phyloP scores from a whole-genome alignment of 202 grass and related monocot species.

The Carex arenaria region DNA sequence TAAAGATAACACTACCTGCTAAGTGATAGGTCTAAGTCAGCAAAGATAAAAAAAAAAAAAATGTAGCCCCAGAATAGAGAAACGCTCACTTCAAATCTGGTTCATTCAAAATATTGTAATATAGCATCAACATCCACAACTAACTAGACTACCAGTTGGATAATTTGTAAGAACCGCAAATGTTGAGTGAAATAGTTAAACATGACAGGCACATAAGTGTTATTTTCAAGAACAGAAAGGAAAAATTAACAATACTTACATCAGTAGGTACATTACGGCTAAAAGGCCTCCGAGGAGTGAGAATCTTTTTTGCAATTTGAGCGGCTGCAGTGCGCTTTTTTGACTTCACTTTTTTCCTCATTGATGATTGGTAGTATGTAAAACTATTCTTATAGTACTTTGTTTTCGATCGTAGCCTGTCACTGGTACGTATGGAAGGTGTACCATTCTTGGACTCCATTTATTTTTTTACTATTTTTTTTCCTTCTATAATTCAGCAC shows the following conservation, averaged over 20 bases:
- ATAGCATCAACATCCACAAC: background rate
- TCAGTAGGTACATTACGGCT: conserved; percentile 43
- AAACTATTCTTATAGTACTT: conserved; percentile 52
- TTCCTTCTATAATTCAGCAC: conserved; percentile 11
- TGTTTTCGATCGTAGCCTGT: conserved; percentile 58
- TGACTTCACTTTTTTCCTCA: conserved; percentile 87
- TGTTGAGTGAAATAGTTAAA: background rate
- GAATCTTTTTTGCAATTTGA: conserved; percentile 93
- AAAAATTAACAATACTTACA: conserved; percentile 46
- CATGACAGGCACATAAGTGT: background rate
- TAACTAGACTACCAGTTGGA: background rate
- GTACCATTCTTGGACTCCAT: conserved; percentile 72
- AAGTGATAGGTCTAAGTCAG: background rate
- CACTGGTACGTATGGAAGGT: conserved; percentile 60
- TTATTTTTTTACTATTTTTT: conserved; percentile 15
- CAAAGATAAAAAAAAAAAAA: background rate
- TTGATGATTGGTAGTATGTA: conserved; percentile 60
- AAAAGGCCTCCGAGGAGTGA: conserved; percentile 46
- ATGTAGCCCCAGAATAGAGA: background rate
- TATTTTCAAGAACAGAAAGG: background rate
- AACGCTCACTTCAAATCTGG: background rate
- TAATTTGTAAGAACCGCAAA: background rate
- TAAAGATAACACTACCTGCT: background rate
- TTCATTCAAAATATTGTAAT: background rate
- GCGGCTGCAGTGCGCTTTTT: conserved; percentile 85